Conservation (phyloP, 1,139 yeast genomes). For the Yamadazyma atmosphaerica region DNA sequence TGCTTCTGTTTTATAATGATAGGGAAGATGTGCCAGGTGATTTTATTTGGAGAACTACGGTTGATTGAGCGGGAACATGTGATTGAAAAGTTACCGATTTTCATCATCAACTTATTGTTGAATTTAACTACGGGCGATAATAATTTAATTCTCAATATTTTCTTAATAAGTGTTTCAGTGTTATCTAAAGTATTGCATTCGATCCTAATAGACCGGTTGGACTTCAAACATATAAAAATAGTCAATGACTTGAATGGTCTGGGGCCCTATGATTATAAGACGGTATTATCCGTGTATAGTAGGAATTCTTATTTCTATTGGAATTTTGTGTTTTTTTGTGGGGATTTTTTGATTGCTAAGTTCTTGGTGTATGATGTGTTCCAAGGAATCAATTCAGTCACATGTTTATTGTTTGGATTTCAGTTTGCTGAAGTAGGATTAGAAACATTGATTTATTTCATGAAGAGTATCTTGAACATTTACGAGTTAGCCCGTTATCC, state of each 20-base stretch:
- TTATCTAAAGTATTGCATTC: slow-evolving; percentile 74
- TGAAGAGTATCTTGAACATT: slow-evolving; percentile 54
- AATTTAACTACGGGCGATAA: slow-evolving; percentile 54
- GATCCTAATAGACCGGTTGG: slow-evolving; percentile 65
- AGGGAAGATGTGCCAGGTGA: slow-evolving; percentile 44
- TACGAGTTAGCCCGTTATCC: slow-evolving; percentile 51
- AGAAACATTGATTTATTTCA: slow-evolving; percentile 49
- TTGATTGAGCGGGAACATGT: slow-evolving; percentile 77
- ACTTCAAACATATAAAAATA: slow-evolving; percentile 44
- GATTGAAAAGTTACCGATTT: slow-evolving; percentile 65
- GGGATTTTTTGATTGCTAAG: slow-evolving; percentile 56
- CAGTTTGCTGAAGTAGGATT: slow-evolving; percentile 70
- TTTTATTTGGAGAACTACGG: slow-evolving; percentile 76
- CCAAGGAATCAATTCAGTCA: slow-evolving; percentile 50
- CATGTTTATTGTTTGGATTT: slow-evolving; percentile 66
- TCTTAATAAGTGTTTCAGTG: slow-evolving; percentile 45
- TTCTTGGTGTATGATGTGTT: slow-evolving; percentile 61
- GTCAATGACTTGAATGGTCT: slow-evolving; percentile 27
- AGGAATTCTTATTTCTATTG: slow-evolving; percentile 26
- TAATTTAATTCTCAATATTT: slow-evolving; percentile 50
- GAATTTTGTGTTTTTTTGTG: slow-evolving; percentile 39
- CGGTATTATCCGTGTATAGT: slow-evolving; percentile 22
- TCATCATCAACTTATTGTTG: slow-evolving; percentile 57
- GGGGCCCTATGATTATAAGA: slow-evolving; percentile 31
- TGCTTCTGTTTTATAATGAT: slow-evolving; percentile 37